Base-by-base conservation (phyloP, 1,139 yeast species). In the Suhomyces atakaporum region DNA sequence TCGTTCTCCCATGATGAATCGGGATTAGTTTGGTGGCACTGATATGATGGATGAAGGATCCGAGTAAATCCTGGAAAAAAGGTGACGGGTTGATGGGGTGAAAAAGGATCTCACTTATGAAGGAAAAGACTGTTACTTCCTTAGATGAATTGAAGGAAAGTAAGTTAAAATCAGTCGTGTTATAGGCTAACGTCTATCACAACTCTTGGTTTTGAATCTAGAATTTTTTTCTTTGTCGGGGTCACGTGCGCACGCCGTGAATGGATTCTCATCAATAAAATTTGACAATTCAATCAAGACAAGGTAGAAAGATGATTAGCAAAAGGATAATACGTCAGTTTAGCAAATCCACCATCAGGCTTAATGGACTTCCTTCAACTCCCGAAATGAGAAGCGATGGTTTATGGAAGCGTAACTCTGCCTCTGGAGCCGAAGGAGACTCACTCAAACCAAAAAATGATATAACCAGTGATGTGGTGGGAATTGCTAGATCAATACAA, bases 1-100 rank as follows among this genome's bases (percentile, higher is more conserved):
- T 66, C 92, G 71, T 59, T 84, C 90, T 28, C 75, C 68, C 89
- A 82, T 83, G 29, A 25, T 48, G 26, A 24, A 11, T 19, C 18
- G 34, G 14, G 10, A 10, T 13, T 18, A 10, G 13, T 22, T 15
- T 11, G 28, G 24, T 22, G 24, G 29, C 29, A 23, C 22, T n/a
- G 21, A 8, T 6, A 18, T 18, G 20, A 18, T 18, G 20, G n/a
- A 18, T 8, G 8, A 18, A 18, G 5, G 20, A 8, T 18, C 8
- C 20, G 20, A 18, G 20, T 6, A 8, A 18, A 6, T 18, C 8
- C 20, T 18, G 20, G n/a, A n/a, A n/a, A n/a, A n/a, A n/a, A n/a
- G n/a, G n/a, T n/a, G n/a, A n/a, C n/a, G n/a, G n/a, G 20, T 18
- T 18, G 20, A 18, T 18, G 5, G 5, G 20, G 8, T 18, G 20